Evolutionary conservation across 768 basidiomycete species (phyloP).

Genomic region (Astraeus odoratus): DNA sequence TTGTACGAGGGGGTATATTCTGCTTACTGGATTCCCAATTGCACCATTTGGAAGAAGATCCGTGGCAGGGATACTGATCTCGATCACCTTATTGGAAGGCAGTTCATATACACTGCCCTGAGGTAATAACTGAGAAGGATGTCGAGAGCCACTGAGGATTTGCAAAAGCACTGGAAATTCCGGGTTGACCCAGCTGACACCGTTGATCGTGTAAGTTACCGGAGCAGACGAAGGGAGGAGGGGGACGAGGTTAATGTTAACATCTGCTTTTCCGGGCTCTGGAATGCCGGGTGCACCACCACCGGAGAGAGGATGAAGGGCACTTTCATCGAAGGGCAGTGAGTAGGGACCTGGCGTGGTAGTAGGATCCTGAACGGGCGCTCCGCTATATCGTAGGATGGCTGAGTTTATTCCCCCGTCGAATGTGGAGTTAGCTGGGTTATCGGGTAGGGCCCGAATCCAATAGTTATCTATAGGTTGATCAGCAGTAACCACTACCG

Average conservation of each 20-base stretch:
- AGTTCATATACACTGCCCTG: constrained; percentile 10
- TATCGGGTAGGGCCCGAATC: constrained; percentile 25
- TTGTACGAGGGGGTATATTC: no score
- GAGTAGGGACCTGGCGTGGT: constrained; percentile 12
- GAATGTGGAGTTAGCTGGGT: constrained; percentile 25
- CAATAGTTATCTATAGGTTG: constrained; percentile 33
- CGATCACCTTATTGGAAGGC: constrained; percentile 11
- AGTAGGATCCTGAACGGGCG: constrained; percentile 21
- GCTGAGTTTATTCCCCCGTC: constrained; percentile 23
- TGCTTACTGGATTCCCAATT: constrained; percentile 27
- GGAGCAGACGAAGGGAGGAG: background rate
- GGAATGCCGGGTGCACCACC: constrained; percentile 19
- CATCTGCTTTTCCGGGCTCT: constrained; percentile 17
- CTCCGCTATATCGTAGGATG: constrained; percentile 18
- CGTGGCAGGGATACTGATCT: constrained; percentile 16
- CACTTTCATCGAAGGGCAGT: constrained; percentile 10
- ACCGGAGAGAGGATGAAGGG: constrained; percentile 14
- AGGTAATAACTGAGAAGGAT: constrained; percentile 10
- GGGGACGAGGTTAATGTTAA: constrained; percentile 15
- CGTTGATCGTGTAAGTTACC: constrained; percentile 7
- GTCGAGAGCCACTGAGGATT: constrained; percentile 16
- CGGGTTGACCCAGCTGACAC: constrained; percentile 5
- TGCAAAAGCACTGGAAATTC: constrained; percentile 15
- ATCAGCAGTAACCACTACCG: constrained; percentile 27
- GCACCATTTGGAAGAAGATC: constrained; percentile 9